A percentile compares a stretch with the other conserved stretches of the same genome.
phyloP scores from a whole-genome alignment of 805 yeast species.

The Candida nanaspora region DNA sequence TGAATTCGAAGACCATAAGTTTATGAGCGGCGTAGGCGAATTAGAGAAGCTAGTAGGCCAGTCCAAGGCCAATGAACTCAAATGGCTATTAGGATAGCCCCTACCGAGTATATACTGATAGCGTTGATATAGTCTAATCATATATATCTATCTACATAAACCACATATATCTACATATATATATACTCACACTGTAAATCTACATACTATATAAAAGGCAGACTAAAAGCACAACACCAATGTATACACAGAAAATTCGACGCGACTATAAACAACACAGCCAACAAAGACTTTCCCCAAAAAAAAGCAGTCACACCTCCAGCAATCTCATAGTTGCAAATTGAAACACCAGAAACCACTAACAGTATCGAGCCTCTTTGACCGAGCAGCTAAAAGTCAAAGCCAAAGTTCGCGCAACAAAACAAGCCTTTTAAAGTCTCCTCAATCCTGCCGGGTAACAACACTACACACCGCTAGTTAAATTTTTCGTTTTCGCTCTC shows the following conservation, averaged over 20 bases:
- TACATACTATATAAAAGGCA: no score
- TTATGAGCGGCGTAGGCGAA: constrained; percentile 29
- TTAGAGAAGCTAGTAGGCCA: constrained; percentile 30
- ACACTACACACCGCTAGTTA: no score
- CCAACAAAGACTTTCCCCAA: no score
- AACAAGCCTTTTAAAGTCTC: no score
- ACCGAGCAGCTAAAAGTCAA: no score
- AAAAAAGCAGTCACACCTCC: background rate
- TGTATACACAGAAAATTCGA: background rate
- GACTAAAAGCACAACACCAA: background rate
- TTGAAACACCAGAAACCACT: background rate
- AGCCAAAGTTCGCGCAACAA: no score
- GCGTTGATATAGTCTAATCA: no score
- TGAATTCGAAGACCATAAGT: constrained; percentile 45
- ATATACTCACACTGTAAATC: background rate
- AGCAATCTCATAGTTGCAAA: background rate
- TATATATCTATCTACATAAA: background rate
- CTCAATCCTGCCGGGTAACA: no score
- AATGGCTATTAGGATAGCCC: constrained; percentile 27
- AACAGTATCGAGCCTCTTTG: no score
- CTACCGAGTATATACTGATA: background rate
- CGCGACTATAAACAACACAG: no score
- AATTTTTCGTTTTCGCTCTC: no score
- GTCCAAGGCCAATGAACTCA: constrained; percentile 26
- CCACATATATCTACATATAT: no score